Base-by-base conservation (phyloP, 2,329 filamentous ascomycete species). In the Alternaria sp. region DNA sequence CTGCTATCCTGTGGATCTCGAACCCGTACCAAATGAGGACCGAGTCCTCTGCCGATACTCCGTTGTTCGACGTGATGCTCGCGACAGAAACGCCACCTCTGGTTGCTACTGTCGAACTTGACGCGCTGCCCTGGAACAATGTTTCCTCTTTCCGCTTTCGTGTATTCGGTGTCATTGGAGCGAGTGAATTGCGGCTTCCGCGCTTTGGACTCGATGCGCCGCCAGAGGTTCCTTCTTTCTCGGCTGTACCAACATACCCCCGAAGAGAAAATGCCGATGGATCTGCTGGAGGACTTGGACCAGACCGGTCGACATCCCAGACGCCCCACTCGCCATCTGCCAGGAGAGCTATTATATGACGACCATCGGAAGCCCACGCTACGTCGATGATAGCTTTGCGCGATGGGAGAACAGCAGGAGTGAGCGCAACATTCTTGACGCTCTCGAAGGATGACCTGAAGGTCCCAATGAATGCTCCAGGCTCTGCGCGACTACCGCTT, bases 261-360 rank as follows among this genome's bases (percentile, higher is more conserved):
- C 77, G 73, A 21, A 81, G 52, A 26, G 76, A 76, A 59, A 81
- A 81, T 4, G 69, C 67, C 12, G 75, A 72, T 17, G 74, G 72
- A 51, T 76, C 70, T 47, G 70, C 58, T 23, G 72, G 71, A 9
- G 72, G 69, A 28, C 63, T 76, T n/a, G 78, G 76, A 9, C 75
- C 76, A 28, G 74, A 72, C 12, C 73, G 72, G 32, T 81, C 79
- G 30, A 82, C 67, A 65, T 84, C 83, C 84, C 84, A 86, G n/a
- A 86, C 76, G 12, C 84, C 84, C 84, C 84, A 86, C 72, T 85
- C 82, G 10, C 84, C 84, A 67, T 85, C 84, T 57, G 81, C 77
- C 8, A 85, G 75, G 10, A 86, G 71, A 6, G 79, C 80, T n/a
- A 86, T 67, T 21, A 86, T 80, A 43, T 80, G 78, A 47, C 76